Evolutionary conservation across 306 rosid species (phyloP).

Genomic region (Spatholobus suberectus): DNA sequence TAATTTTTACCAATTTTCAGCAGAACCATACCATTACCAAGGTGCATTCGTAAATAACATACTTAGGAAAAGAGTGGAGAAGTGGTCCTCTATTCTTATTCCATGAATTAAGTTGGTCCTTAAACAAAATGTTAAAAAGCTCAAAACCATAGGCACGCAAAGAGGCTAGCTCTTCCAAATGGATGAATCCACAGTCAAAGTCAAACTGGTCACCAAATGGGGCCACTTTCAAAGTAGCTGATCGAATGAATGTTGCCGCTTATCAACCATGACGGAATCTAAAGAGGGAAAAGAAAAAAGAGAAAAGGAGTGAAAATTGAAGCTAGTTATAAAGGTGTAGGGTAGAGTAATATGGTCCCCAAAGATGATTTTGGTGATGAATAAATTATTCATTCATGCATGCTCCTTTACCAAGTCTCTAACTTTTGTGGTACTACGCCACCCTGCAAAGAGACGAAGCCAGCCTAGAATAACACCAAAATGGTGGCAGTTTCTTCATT

Average conservation of each 20-base stretch:
- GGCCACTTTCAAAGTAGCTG: constrained; percentile 40
- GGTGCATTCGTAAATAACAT: not conserved
- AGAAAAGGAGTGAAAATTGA: constrained; percentile 26
- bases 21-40: not conserved
- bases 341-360: constrained; percentile 48
- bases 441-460: constrained; percentile 41
- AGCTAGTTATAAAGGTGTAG: constrained; percentile 32
- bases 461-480: constrained; percentile 49
- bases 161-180: constrained; percentile 32
- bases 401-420: constrained; percentile 15
- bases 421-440: constrained; percentile 46
- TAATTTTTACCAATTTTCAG: not conserved
- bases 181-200: constrained; percentile 47
- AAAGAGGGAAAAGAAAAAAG: not conserved
- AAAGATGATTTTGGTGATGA: constrained; percentile 37
- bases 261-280: constrained; percentile 4
- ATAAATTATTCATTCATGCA: constrained; percentile 10
- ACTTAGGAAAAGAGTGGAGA: not conserved
- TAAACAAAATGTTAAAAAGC: not conserved
- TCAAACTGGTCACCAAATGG: constrained; percentile 42
- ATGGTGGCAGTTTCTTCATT: constrained; percentile 49
- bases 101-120: constrained; percentile 30
- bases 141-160: constrained; percentile 27
- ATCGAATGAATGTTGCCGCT: constrained; percentile 25
- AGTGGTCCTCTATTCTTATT: constrained; percentile 11